phyloP scores from a whole-genome alignment of 2,329 filamentous ascomycete genomes.

The Neonectria ditissima region DNA sequence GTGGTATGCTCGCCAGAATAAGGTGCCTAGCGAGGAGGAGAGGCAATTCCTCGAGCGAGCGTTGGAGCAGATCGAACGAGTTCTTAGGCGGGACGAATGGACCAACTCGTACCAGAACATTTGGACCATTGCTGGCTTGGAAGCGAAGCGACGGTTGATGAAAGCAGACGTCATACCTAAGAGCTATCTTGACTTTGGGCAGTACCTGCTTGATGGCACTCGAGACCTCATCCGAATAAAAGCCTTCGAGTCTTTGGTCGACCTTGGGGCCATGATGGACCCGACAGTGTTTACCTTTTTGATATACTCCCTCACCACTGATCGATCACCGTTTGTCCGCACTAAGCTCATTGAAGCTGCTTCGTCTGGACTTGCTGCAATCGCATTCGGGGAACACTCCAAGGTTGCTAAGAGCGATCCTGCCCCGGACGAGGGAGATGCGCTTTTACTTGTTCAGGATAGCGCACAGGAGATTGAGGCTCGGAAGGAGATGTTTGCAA shows the following conservation, averaged over 20 bases:
- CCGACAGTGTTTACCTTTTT: slow-evolving; percentile 67
- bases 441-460: slow-evolving; percentile 57
- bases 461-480: slow-evolving; percentile 66
- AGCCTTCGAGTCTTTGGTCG: slow-evolving; percentile 72
- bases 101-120: slow-evolving; percentile 76
- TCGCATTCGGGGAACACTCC: slow-evolving; percentile 72
- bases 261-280: slow-evolving; percentile 71
- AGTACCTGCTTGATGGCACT: slow-evolving; percentile 74
- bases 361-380: slow-evolving; percentile 68
- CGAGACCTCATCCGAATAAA: slow-evolving; percentile 73
- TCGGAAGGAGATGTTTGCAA: slow-evolving; percentile 71
- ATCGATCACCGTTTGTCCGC: slow-evolving; percentile 73
- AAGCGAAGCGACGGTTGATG: slow-evolving; percentile 73
- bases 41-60: slow-evolving; percentile 64
- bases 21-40: slow-evolving; percentile 59
- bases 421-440: slow-evolving; percentile 51
- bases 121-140: slow-evolving; percentile 71
- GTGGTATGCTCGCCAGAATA: slow-evolving; percentile 58
- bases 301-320: slow-evolving; percentile 69
- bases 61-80: slow-evolving; percentile 73
- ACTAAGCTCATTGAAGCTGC: slow-evolving; percentile 70
- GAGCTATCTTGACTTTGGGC: slow-evolving; percentile 67
- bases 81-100: slow-evolving; percentile 76
- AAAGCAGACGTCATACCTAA: slow-evolving; percentile 70
- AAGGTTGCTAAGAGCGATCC: slow-evolving; percentile 57